Evolutionary conservation across 1,284 basidiomycete species (phyloP), one percentile per base, ranked within the genome.

Genomic region (Papiliotrema terrestris): DNA sequence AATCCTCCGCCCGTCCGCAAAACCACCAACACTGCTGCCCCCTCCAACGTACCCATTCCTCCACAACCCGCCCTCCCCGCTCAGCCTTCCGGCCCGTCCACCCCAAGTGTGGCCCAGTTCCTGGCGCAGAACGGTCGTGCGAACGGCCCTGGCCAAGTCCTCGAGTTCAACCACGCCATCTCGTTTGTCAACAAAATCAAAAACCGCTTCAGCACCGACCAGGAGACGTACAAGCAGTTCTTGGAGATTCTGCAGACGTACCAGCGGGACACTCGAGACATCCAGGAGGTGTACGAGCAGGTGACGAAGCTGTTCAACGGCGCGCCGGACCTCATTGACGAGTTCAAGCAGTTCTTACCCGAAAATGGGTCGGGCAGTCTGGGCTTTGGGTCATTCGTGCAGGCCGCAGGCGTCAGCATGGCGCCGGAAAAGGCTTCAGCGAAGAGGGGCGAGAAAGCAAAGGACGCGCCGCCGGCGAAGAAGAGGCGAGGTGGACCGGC

Each of bases 111-210:
- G 2, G 72, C 65, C 32, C 68, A 62, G 44, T 65, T 72, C 47
- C 59, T 70, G 42, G 66, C 66, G 20, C 62, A 65, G 20, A 64
- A 68, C n/a, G 61, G 58, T 32, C 17, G 9, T 29, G 32, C 14
- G 25, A 39, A 49, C 22, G 29, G 42, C 45, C 49, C 50, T 48
- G 74, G 1, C 8, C 78, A 78, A n/a, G 78, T 80, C 32, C 75
- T 83, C 60, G 93, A 98, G 73, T 98, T 98, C 81, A 93, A 97
- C 75, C 92, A 95, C 72, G 96, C 96, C 22, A 98, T 98, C 65
- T 87, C 91, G 67, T 99, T 95, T 74, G 86, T 99, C 66, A 98
- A 98, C 83, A 95, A 94, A 82, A 98, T 99, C 81, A 98, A 98
- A 80, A 86, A 87, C 45, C 86, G 94, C 48, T 98, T 89, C 77